Percentiles rank a stretch among this genome's conserved stretches.
These are phyloP conservation scores for Lathyrus aphaca DNA, from an alignment of 306 rosid genomes.

Conservation along the genomic window DNA sequence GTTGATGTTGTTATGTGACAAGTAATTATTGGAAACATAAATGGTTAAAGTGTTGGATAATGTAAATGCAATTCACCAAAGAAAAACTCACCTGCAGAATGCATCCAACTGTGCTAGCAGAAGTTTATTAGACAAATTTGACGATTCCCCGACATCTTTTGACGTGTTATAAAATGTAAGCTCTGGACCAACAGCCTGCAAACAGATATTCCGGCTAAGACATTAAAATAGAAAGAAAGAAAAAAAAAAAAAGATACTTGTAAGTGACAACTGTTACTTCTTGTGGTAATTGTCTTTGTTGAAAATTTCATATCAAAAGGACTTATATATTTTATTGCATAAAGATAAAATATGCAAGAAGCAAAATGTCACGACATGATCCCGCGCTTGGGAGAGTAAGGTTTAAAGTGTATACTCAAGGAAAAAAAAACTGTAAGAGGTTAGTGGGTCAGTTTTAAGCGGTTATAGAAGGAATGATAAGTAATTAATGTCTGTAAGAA, in stretches of 20 bases:
- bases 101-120: slow-evolving; percentile 89
- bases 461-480: not conserved
- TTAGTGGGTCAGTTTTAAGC: not conserved
- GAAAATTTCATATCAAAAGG: slow-evolving; percentile 4
- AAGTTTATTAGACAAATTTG: slow-evolving; percentile 73
- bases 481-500: not conserved
- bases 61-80: slow-evolving; percentile 6
- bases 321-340: not conserved
- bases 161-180: slow-evolving; percentile 86
- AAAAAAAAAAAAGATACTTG: not conserved
- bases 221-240: not conserved
- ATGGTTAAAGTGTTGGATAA: not conserved
- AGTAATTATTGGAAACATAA: slow-evolving; percentile 9
- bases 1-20: not conserved
- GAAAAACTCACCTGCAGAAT: slow-evolving; percentile 69
- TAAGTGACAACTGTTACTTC: slow-evolving; percentile 28
- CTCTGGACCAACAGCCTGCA: slow-evolving; percentile 93
- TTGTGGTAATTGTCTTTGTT: slow-evolving; percentile 1
- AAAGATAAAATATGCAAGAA: not conserved
- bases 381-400: not conserved
- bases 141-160: slow-evolving; percentile 66
- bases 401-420: not conserved
- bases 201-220: slow-evolving; percentile 34
- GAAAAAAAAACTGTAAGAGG: not conserved
- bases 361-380: slow-evolving; percentile 1